Base-by-base conservation (phyloP, 805 yeast species). In the Candida orba region DNA sequence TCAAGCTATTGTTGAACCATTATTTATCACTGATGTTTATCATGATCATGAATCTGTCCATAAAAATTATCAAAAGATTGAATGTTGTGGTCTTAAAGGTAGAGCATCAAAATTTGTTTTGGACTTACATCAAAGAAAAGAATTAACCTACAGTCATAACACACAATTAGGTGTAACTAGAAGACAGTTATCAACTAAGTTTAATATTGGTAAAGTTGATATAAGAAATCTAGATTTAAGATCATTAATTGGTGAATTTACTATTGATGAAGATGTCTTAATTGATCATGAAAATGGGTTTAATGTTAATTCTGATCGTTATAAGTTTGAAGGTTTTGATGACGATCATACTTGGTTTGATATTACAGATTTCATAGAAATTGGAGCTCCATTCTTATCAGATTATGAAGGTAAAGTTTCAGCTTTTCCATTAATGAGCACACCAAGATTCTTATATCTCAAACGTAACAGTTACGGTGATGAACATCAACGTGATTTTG, bases 11-110 rank as follows among this genome's bases (percentile, higher is more conserved):
- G 65, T 91, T 38, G 71, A 78, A 24, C 90, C 95, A 1, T 65
- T 93, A 15, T 86, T 78, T 51, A 65, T 91, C 12, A 71, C 91
- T 1, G 95, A 90, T 60, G 70, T 80, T 20, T 83, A 84, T 55
- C 70, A 80, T 27, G 79, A 76, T 46, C 67, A 72, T 24, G 64
- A 66, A 9, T 50, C 53, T 13, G 64, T 60, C n/a, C 55, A 57
- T n/a, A 61, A 66, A 3, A 71, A 71, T 10, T 68, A 70, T 31
- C 62, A 60, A 37, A 67, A 65, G 33, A 45, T 63, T 41, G 71
- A 68, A 34, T 62, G 72, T 4, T 75, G 84, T 23, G 99, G 99
- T 8, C 47, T 90, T 22, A 83, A 85, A 57, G 79, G 76, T 6
- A 76, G 74, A 44, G 67, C 80, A 1, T 72, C 72, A 15, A 62